phyloP scores from a whole-genome alignment of 2,329 filamentous ascomycete species.

The Colletotrichum lentis region DNA sequence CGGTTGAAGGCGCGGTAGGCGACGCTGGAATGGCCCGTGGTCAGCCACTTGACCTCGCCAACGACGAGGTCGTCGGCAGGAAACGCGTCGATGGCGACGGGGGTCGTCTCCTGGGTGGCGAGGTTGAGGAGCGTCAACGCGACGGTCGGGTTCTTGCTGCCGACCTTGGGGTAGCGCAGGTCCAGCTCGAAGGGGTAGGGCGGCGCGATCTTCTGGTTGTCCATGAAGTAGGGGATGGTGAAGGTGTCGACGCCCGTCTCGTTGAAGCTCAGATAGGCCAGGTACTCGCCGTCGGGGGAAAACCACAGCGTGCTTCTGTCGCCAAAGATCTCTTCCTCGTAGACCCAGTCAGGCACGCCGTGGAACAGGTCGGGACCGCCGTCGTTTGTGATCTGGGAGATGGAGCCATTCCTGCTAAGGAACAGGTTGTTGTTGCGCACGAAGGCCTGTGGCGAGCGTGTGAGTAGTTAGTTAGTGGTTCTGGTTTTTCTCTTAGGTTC shows the following conservation, averaged over 20 bases:
- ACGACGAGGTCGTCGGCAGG: conserved; percentile 68
- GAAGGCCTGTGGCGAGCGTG: conserved; percentile 57
- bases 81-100: conserved; percentile 65
- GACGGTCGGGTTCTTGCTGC: conserved; percentile 72
- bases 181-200: conserved; percentile 69
- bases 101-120: conserved; percentile 52
- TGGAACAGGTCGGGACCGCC: conserved; percentile 70
- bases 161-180: conserved; percentile 74
- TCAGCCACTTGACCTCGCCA: conserved; percentile 74
- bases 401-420: conserved; percentile 62
- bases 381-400: conserved; percentile 66
- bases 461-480: conserved; percentile 5
- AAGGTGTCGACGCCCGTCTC: conserved; percentile 74
- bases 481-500: too few species aligned
- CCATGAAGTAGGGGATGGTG: conserved; percentile 73
- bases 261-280: conserved; percentile 93
- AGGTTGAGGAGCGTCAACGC: conserved; percentile 66
- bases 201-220: conserved; percentile 63
- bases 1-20: conserved; percentile 74
- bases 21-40: conserved; percentile 65
- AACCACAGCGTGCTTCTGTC: conserved; percentile 92
- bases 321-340: conserved; percentile 73
- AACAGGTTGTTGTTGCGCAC: conserved; percentile 73
- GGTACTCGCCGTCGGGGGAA: conserved; percentile 86
- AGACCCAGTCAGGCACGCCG: conserved; percentile 81